A percentile compares a stretch with the other conserved stretches of the same genome.
These are phyloP conservation scores for Prunus persica DNA, from an alignment of 306 rosid genomes.

Conservation along the genomic window Prunus_persica_NCBIv2 NC_034010.1:28517001-28517500, in stretches of 20 bases:
- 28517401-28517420: slow-evolving; percentile 25
- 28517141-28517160: slow-evolving; percentile 57
- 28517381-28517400: slow-evolving; percentile 24
- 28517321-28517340: slow-evolving; percentile 36
- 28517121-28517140: slow-evolving; percentile 94
- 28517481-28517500: not conserved
- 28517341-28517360: slow-evolving; percentile 20
- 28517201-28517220: slow-evolving; percentile 8
- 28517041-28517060: slow-evolving; percentile 75
- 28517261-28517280: slow-evolving; percentile 4
- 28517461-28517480: not conserved
- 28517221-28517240: slow-evolving; percentile 4
- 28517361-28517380: slow-evolving; percentile 27
- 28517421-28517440: slow-evolving; percentile 29
- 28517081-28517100: slow-evolving; percentile 92
- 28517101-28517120: slow-evolving; percentile 98
- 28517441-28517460: not conserved
- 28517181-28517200: slow-evolving; percentile 14
- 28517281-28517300: slow-evolving; percentile 23
- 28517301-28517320: slow-evolving; percentile 41
- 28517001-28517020: slow-evolving; percentile 46
- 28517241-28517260: slow-evolving; percentile 6
- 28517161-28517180: slow-evolving; percentile 5
- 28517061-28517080: slow-evolving; percentile 64
- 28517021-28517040: slow-evolving; percentile 46